Conservation (phyloP, 2,329 filamentous ascomycete genomes). For the Ophiocordyceps camponoti-floridani region DNA sequence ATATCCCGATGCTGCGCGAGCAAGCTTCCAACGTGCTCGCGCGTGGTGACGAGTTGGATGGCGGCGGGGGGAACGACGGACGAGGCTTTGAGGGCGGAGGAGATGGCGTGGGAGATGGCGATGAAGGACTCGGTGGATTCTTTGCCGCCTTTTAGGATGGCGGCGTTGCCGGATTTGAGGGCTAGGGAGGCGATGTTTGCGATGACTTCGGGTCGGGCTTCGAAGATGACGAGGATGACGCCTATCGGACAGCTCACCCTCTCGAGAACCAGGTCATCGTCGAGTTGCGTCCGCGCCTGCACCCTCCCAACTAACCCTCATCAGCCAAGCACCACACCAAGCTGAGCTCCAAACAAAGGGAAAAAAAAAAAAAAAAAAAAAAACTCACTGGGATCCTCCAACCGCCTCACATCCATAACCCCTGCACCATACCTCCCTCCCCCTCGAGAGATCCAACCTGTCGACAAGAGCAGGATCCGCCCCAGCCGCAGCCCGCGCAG, state of each 20-base stretch:
- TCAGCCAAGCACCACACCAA: too few species aligned
- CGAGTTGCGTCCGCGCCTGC: conserved; percentile 67
- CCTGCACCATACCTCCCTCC: conserved; percentile 96
- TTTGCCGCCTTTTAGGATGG: conserved; percentile 75
- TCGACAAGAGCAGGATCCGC: conserved; percentile 74
- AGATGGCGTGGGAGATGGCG: conserved; percentile 75
- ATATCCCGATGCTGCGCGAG: conserved; percentile 73
- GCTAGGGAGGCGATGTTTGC: conserved; percentile 93
- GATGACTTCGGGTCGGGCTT: conserved; percentile 93
- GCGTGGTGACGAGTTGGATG: conserved; percentile 84
- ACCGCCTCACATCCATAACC: conserved; percentile 74
- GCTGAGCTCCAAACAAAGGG: too few species aligned
- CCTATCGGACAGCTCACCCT: conserved; percentile 88
- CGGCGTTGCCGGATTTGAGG: conserved; percentile 93
- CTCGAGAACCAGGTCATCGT: conserved; percentile 72
- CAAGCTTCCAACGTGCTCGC: conserved; percentile 79
- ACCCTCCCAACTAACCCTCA: conserved; percentile 55
- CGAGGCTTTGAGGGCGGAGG: conserved; percentile 44
- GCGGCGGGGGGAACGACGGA: conserved; percentile 70
- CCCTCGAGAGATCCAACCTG: conserved; percentile 67
- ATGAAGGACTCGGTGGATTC: conserved; percentile 93
- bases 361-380: conserved; percentile 5
- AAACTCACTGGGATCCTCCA: conserved; percentile 65
- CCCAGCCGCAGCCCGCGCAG: conserved; percentile 57
- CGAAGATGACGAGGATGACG: conserved; percentile 95